Percentiles rank a stretch among this genome's conserved stretches.
Evolutionary conservation across 768 basidiomycete genomes (phyloP).

Genomic region (Boletus subcaerulescens): DNA sequence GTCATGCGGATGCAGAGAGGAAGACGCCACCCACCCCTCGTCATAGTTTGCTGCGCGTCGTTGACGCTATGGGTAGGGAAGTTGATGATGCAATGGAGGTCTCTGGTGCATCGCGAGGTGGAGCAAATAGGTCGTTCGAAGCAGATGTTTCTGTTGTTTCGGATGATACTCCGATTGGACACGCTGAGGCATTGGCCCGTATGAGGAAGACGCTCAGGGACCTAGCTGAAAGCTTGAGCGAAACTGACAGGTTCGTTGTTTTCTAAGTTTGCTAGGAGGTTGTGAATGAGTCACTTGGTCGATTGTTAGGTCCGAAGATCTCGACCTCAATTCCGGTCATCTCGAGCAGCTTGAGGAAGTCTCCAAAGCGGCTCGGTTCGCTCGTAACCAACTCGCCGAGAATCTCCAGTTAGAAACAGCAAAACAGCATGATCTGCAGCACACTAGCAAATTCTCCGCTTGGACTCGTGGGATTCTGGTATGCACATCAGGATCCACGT

Average conservation of each 20-base stretch:
- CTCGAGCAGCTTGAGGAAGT: slow-evolving; percentile 50
- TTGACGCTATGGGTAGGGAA: slow-evolving; percentile 69
- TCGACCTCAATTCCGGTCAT: slow-evolving; percentile 40
- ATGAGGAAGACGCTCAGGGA: slow-evolving; percentile 59
- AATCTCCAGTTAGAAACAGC: slow-evolving; percentile 40
- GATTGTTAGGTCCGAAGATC: slow-evolving; percentile 38
- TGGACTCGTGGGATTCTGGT: slow-evolving; percentile 41
- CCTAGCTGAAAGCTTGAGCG: slow-evolving; percentile 53
- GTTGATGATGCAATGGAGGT: slow-evolving; percentile 39
- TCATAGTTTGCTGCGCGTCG: slow-evolving; percentile 50
- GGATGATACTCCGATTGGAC: slow-evolving; percentile 30
- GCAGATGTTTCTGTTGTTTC: slow-evolving; percentile 20
- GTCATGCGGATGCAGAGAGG: slow-evolving; percentile 18
- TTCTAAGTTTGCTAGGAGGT: neutral
- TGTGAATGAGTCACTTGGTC: slow-evolving; percentile 4
- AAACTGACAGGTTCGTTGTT: slow-evolving; percentile 50
- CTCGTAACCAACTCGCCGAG: slow-evolving; percentile 44
- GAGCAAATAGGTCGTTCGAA: slow-evolving; percentile 17
- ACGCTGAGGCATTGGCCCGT: slow-evolving; percentile 51
- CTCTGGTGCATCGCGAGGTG: slow-evolving; percentile 28
- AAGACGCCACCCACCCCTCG: slow-evolving; percentile 20
- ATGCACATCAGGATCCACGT: slow-evolving; percentile 14
- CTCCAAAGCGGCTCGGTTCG: slow-evolving; percentile 51
- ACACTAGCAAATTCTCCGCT: slow-evolving; percentile 34
- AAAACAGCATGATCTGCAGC: slow-evolving; percentile 35